Conservation (phyloP, 495 filamentous ascomycete species). For the Sordaria brevicollis region DNA sequence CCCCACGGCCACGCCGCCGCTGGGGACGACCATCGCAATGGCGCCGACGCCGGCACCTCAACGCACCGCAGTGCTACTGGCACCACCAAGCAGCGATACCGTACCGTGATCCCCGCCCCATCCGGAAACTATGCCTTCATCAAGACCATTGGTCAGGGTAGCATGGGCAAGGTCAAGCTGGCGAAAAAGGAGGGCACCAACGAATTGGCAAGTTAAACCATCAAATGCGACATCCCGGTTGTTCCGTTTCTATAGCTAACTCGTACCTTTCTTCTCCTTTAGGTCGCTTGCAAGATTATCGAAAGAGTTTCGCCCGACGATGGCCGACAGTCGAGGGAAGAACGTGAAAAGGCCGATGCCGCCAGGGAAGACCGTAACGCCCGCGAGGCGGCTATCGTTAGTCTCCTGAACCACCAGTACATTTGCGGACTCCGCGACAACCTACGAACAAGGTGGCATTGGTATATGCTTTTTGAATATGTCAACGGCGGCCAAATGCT, state of each 20-base stretch:
- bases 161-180: constrained; percentile 94
- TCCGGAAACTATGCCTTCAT: constrained; percentile 87
- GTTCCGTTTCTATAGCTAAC: constrained; percentile 3
- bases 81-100: constrained; percentile 46
- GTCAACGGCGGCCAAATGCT: constrained; percentile 99
- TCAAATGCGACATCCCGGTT: constrained; percentile 3
- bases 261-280: not conserved
- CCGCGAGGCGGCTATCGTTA: constrained; percentile 93
- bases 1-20: constrained; percentile 26
- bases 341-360: constrained; percentile 78
- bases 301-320: constrained; percentile 81
- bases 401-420: constrained; percentile 87
- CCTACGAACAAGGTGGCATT: constrained; percentile 90
- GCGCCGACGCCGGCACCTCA: constrained; percentile 31
- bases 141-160: constrained; percentile 95
- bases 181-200: constrained; percentile 71
- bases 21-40: constrained; percentile 32
- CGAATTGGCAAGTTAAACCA: constrained; percentile 62
- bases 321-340: constrained; percentile 56
- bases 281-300: constrained; percentile 97
- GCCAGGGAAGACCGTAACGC: constrained; percentile 97
- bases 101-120: constrained; percentile 72
- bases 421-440: constrained; percentile 96
- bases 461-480: constrained; percentile 99
- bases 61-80: constrained; percentile 4